Base-by-base conservation (phyloP, 2,329 filamentous ascomycete genomes). In the Penicillium vulpinum region DNA sequence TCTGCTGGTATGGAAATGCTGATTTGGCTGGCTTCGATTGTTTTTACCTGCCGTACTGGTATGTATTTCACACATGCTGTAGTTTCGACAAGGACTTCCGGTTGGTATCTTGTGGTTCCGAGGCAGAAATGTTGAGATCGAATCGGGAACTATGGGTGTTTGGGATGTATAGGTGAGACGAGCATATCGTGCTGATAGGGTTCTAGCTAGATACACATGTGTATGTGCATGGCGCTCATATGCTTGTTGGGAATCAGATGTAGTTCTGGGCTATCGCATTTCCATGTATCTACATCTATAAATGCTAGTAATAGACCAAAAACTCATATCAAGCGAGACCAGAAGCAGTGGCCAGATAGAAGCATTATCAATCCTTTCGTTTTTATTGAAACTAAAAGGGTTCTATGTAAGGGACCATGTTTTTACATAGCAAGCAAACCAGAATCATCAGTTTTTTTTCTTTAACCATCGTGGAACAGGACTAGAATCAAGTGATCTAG, bases 401-500 rank as follows among this genome's bases (percentile, higher is more conserved):
- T 58, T 67, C 63, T 67, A 66, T 65, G 64, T 64, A 66, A 64
- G 55, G 52, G 62, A 51, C 60, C 58, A 61, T 66, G 51, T 63
- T 67, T 56, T 62, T 67, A 67, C 64, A 66, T 62, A 62, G 59
- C 47, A 61, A 59, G 59, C 60, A 61, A 60, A 63, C 52, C 54
- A 64, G 54, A 58, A 63, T 61, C 59, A 61, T 63, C 48, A 59
- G 18, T 51, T 56, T 58, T 62, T 61, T 56, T 61, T 60, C 51
- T 60, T 62, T 62, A 64, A 54, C 54, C 58, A 57, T 49, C 54
- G 45, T 56, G 57, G 54, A 65, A 65, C 59, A 65, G 44, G 51
- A 61, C 49, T 62, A 62, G 60, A 54, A 54, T 56, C 51, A 53
- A 63, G 58, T 64, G 63, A 68, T 67, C 76, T 89, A 96, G 77